Percentiles rank a stretch among this genome's conserved stretches.
phyloP scores from a whole-genome alignment of 2,329 filamentous ascomycete species.

The Seiridium unicorne region DNA sequence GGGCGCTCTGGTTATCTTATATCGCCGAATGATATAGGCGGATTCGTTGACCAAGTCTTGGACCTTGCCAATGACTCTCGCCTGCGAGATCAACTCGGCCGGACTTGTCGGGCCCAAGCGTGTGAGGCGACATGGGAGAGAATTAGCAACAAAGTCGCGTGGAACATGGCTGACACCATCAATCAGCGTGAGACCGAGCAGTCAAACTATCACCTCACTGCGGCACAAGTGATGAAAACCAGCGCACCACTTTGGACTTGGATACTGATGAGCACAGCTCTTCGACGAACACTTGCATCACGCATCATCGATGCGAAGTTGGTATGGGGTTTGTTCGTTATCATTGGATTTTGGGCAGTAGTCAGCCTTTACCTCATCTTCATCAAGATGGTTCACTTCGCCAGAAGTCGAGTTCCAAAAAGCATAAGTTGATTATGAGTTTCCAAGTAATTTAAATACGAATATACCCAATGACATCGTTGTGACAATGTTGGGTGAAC shows the following conservation, averaged over 20 bases:
- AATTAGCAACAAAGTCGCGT: conserved; percentile 69
- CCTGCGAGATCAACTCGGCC: conserved; percentile 44
- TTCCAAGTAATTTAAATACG: background rate
- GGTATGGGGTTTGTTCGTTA: conserved; percentile 43
- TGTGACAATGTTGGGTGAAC: too few relatives aligned
- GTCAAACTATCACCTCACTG: conserved; percentile 24
- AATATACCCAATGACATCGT: too few relatives aligned
- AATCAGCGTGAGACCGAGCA: conserved; percentile 39
- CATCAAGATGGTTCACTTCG: conserved; percentile 42
- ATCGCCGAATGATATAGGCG: conserved; percentile 55
- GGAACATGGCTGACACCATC: conserved; percentile 58
- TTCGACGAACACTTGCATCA: conserved; percentile 33
- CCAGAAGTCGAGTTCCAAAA: conserved; percentile 14
- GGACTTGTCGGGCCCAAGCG: conserved; percentile 52
- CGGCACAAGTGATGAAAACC: background rate
- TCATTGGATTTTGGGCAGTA: conserved; percentile 46
- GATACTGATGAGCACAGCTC: conserved; percentile 38
- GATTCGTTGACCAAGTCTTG: conserved; percentile 54
- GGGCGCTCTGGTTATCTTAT: conserved; percentile 60
- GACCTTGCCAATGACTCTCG: conserved; percentile 44
- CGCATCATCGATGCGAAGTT: conserved; percentile 42
- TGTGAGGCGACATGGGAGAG: conserved; percentile 68
- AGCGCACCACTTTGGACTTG: conserved; percentile 38
- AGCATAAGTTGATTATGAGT: background rate
- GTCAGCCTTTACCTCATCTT: conserved; percentile 49